Evolutionary conservation across 2,329 filamentous ascomycete species (phyloP), one percentile per base, ranked within the genome.

Genomic region (Juglanconis oblonga): DNA sequence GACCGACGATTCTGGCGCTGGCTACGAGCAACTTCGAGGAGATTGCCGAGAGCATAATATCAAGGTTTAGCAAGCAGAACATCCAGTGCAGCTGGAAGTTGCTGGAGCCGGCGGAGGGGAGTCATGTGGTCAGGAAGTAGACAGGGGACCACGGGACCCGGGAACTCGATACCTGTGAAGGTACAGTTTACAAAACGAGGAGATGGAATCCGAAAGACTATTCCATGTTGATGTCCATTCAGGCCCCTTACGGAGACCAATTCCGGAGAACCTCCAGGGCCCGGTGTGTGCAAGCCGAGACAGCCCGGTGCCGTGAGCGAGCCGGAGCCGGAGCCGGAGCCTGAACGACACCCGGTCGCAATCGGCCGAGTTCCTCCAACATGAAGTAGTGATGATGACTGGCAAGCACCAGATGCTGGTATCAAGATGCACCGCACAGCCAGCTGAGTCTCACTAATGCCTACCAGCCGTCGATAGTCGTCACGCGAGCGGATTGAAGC

Each of bases 1-100:
- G 95, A 0, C 95, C 95, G 29, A 98, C 94, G 33, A 97, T 99
- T 65, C 80, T 99, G 49, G 95, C 94, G 3, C 82, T 99, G 45
- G 95, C 95, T 2, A 97, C 94, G 2, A 83, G 88, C 66, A 91
- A 96, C 77, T 98, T 97, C 72, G 88, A 92, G 62, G 81, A 86
- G 61, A 98, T 99, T 67, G 94, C 95, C 3, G 77, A 87, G 54
- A 85, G 87, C 70, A 92, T 96, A 67, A 87, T 97, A 62, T 77
- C 80, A 38, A 84, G 87, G 68, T 93, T 98, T 77, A 83, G 85
- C 67, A 75, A 83, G 68, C 84, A 92, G 73, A 79, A 84, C 66
- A 91, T 98, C 68, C 81, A 82, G 33, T 98, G 93, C 76, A 80
- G 87, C 65, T 98, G 93, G 92, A 89, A 90, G 74, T 75, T 98